Percentiles rank a stretch among this genome's conserved stretches.
These are phyloP conservation scores for Yarrowia galli DNA, from an alignment of 1,139 yeast species.

Conservation along the genomic window DNA sequence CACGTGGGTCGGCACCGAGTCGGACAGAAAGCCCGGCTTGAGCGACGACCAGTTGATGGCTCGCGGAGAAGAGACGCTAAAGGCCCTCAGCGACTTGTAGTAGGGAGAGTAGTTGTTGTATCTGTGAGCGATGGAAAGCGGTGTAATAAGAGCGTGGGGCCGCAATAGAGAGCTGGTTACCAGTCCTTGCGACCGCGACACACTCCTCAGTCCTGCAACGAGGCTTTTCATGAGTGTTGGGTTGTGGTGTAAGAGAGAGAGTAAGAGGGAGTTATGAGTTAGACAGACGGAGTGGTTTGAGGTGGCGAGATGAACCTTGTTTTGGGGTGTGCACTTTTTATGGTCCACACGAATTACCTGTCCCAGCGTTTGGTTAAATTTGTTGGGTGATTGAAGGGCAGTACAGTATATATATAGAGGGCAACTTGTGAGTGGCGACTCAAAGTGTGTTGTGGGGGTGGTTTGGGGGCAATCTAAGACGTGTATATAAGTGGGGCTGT, in stretches of 20 bases:
- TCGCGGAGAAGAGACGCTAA: background rate
- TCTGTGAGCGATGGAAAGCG: background rate
- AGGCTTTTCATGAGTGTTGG: slow-evolving; percentile 25
- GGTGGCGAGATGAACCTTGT: slow-evolving; percentile 29
- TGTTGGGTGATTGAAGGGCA: background rate
- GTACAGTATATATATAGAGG: too few species aligned
- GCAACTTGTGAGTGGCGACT: background rate
- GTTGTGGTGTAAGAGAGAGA: background rate
- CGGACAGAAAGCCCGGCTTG: slow-evolving; percentile 26
- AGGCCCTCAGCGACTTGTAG: background rate
- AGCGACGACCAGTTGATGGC: slow-evolving; percentile 34
- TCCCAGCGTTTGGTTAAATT: background rate
- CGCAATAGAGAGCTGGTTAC: slow-evolving; percentile 1
- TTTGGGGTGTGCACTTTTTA: too few species aligned
- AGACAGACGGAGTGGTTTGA: background rate
- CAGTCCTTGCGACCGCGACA: slow-evolving; percentile 8
- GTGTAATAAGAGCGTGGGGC: background rate
- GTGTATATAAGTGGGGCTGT: too few species aligned
- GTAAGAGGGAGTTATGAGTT: background rate
- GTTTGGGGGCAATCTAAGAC: background rate
- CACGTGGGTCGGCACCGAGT: slow-evolving; percentile 30
- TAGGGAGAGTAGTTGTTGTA: background rate
- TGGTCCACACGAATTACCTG: too few species aligned
- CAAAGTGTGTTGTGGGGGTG: background rate
- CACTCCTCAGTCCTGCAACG: slow-evolving; percentile 32